A percentile compares a stretch with the other conserved stretches of the same genome.
These are phyloP conservation scores for Sclerotinia nivalis DNA, from an alignment of 2,329 filamentous ascomycete species.

Conservation along the genomic window DNA sequence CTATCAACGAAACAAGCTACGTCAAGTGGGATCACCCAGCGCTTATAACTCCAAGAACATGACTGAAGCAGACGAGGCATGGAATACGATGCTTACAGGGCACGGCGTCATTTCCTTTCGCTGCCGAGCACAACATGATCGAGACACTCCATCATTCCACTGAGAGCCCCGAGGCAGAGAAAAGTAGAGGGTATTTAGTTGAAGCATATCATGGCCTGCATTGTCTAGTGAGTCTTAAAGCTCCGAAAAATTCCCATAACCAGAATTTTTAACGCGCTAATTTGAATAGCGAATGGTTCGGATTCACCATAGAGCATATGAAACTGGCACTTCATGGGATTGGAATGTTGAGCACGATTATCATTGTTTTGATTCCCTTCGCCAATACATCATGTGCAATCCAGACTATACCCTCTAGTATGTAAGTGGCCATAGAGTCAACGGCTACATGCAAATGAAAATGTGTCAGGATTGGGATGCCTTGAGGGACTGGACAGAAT, in stretches of 20 bases:
- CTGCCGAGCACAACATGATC: background rate
- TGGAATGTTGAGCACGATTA: background rate
- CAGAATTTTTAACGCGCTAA: background rate
- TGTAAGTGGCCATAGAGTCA: background rate
- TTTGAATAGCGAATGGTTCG: background rate
- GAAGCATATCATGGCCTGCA: background rate
- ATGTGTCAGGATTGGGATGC: constrained; percentile 23
- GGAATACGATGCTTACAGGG: background rate
- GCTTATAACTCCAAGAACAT: background rate
- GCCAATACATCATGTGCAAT: constrained; percentile 24
- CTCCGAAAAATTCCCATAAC: background rate
- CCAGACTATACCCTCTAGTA: constrained; percentile 21
- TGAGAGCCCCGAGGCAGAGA: background rate
- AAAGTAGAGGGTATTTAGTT: background rate
- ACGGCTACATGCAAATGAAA: constrained; percentile 9
- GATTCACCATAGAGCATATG: background rate
- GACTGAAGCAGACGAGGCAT: background rate
- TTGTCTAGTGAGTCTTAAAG: background rate
- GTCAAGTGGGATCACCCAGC: background rate
- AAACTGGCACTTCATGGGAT: background rate
- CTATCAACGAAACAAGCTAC: background rate
- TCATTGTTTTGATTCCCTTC: constrained; percentile 16
- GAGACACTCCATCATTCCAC: background rate
- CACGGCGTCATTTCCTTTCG: background rate
- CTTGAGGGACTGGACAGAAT: constrained; percentile 18